These are phyloP conservation scores for Gossypium aridum DNA, from an alignment of 441 rosid genomes.

Conservation along the genomic window DNA sequence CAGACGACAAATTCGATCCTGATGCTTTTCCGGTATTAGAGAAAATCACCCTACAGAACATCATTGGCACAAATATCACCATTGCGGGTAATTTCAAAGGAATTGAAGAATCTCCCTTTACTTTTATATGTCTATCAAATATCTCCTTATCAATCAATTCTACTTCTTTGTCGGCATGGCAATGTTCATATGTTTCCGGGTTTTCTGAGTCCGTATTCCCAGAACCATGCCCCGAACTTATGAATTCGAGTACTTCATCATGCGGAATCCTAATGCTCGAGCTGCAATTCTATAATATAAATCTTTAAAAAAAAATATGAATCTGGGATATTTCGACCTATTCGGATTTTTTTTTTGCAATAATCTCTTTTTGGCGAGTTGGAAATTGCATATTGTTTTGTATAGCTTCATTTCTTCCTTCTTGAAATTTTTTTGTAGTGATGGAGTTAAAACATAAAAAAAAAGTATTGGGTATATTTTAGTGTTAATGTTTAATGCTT, in stretches of 20 bases:
- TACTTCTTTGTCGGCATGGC: slow-evolving; percentile 36
- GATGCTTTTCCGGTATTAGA: slow-evolving; percentile 51
- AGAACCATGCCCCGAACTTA: slow-evolving; percentile 55
- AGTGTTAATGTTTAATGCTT: neutral
- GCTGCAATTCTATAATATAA: slow-evolving; percentile 30
- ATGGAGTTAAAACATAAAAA: slow-evolving; percentile 9
- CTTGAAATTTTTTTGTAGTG: slow-evolving; percentile 65
- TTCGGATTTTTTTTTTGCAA: slow-evolving; percentile 22
- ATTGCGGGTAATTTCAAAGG: slow-evolving; percentile 67
- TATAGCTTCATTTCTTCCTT: slow-evolving; percentile 87
- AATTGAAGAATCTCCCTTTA: slow-evolving; percentile 56
- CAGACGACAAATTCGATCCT: slow-evolving; percentile 65
- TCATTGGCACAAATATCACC: slow-evolving; percentile 47
- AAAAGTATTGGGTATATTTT: neutral
- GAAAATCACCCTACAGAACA: slow-evolving; percentile 39
- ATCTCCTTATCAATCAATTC: slow-evolving; percentile 40
- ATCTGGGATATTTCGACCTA: slow-evolving; percentile 14
- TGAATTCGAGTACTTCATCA: slow-evolving; percentile 23
- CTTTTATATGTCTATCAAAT: slow-evolving; percentile 56
- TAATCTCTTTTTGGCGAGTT: slow-evolving; percentile 16
- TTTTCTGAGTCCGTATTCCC: slow-evolving; percentile 61
- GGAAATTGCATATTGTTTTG: slow-evolving; percentile 39
- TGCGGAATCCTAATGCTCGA: slow-evolving; percentile 26
- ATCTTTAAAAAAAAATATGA: slow-evolving; percentile 14
- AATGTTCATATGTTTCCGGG: slow-evolving; percentile 59